phyloP scores from a whole-genome alignment of 202 grass and related monocot species.

The Zizania palustris region DNA sequence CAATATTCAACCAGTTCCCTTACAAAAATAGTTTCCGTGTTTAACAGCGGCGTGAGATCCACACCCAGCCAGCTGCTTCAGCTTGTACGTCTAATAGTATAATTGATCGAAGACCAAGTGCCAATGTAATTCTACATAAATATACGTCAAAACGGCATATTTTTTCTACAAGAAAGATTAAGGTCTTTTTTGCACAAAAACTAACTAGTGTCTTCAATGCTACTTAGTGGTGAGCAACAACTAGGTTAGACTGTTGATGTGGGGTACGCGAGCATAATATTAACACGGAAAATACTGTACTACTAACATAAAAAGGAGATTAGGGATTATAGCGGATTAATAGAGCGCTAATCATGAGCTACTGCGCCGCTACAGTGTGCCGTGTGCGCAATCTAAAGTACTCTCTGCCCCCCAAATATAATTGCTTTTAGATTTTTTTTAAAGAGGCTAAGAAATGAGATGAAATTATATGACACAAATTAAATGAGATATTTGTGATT shows the following conservation, averaged over 20 bases:
- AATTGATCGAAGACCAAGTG: neutral
- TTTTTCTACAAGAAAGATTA: too few species aligned
- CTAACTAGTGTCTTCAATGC: neutral
- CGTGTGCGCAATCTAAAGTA: too few species aligned
- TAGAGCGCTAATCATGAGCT: slow-evolving; percentile 30
- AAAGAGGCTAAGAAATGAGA: too few species aligned
- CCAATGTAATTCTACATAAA: neutral
- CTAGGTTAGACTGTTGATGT: neutral
- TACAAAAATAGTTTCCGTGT: neutral
- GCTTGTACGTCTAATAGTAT: neutral
- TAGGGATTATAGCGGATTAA: slow-evolving; percentile 11
- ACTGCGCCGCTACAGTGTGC: neutral
- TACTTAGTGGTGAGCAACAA: neutral
- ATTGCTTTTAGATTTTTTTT: too few species aligned
- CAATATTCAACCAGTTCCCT: neutral
- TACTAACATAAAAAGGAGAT: neutral
- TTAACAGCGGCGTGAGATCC: slow-evolving; percentile 10
- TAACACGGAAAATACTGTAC: too few species aligned
- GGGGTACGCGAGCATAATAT: too few species aligned
- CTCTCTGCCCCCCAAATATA: too few species aligned
- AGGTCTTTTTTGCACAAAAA: neutral
- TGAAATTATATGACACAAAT: too few species aligned
- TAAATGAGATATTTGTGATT: too few species aligned
- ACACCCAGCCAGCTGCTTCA: neutral
- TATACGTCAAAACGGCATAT: neutral